Base-by-base conservation (phyloP, 441 rosid genomes). In the Corymbia calophylla region DNA sequence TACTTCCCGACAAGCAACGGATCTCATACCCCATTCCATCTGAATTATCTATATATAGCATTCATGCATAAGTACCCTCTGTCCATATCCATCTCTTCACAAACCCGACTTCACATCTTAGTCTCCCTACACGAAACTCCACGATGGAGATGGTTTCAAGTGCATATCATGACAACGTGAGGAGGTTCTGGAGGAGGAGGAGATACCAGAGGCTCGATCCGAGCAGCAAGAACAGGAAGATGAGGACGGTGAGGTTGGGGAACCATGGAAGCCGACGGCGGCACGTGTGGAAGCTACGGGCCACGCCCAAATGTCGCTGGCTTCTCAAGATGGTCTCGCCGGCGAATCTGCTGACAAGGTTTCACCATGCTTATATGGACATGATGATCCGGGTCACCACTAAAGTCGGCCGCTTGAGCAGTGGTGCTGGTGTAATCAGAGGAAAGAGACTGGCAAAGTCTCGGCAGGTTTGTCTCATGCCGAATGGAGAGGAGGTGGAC, bases 401-500 rank as follows among this genome's bases (percentile, higher is more conserved):
- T 35, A 88, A 68, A 21, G 44, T 92, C 48, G 70, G 60, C 86
- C 6, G 66, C 49, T 15, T 84, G 39, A 49, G 47, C 23, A 39
- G 89, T 55, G 32, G 86, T 39, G 86, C n/a, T 23, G 84, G 51
- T 23, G 84, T 39, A 21, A 39, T 47, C n/a, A 73, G 49, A 73
- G 84, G 84, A 73, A 73, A 39, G 84, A 12, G 51, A 73, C 47
- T 91, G 55, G 88, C 91, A 14, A 91, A 84, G 68, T 85, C 35
- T 64, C 87, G 17, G 11, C 86, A 88, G 10, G 48, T 93, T 77
- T 44, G 88, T 4, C 16, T 88, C 80, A 86, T 87, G 44, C 91
- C 91, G 31, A 87, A 86, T 31, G 94, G 93, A 10, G 92, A 92
- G 21, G 90, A 89, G 88, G 91, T 94, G 73, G 93, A 94, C 12